Base-by-base conservation (phyloP, 2,329 filamentous ascomycete genomes). In the Lecanicillium sp. region DNA sequence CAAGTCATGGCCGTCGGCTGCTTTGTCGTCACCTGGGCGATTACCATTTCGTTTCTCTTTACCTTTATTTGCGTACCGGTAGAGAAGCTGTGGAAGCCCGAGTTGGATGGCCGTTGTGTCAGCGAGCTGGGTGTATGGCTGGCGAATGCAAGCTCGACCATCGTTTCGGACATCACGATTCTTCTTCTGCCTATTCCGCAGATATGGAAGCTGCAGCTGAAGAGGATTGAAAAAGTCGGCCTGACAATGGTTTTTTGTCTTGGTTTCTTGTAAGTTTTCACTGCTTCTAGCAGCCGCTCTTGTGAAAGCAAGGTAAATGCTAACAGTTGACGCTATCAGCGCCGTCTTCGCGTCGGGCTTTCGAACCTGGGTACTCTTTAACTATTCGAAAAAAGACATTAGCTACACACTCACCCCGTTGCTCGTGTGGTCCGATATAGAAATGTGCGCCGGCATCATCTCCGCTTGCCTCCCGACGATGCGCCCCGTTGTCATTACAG, bases 11-110 rank as follows among this genome's bases (percentile, higher is more conserved):
- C 54, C 4, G 56, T 72, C 5, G 64, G 60, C 9, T 43, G 46
- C 15, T 61, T 73, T 4, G 58, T 67, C 28, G 57, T 71, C 40
- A 51, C 53, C 16, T 74, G 70, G 68, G 61, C 63, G 29, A 52
- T 73, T 20, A 58, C 57, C 41, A 65, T 70, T 44, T 66, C 64
- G 9, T 67, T 67, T 38, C 55, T 71, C 30, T 67, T 64, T 50
- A 60, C 72, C 42, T 73, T 75, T 48, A 68, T 71, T 48, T 75
- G 71, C 52, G 56, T 62, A 0, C 71, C 70, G 0, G 61, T 73
- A 5, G 48, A 62, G 33, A 71, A 69, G 49, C 51, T 68, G 0
- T 74, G 69, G 69, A 59, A 70, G 15, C 59, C 60, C 0, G 46
- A 58, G 0, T 40, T 70, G 1, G 63, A 66, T 0, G 69, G 70